Conservation (phyloP, 257 asterid species). For the Solanum corneliomulleri region DNA sequence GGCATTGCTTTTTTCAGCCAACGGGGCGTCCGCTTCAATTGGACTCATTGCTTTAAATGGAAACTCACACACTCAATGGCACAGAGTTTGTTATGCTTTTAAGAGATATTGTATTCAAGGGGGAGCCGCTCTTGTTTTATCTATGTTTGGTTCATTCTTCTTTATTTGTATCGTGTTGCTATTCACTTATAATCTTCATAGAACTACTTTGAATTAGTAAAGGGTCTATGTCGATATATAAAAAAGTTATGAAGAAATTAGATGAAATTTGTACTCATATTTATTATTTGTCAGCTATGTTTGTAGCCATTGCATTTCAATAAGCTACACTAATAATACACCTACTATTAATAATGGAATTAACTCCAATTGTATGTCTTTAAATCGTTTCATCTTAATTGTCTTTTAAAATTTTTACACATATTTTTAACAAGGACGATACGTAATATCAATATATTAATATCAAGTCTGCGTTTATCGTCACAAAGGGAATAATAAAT, state of each 20-base stretch:
- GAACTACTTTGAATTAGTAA: neutral
- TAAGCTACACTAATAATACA: neutral
- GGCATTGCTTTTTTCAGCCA: conserved; percentile 14
- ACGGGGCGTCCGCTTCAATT: conserved; percentile 7
- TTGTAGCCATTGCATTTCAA: neutral
- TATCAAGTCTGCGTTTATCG: neutral
- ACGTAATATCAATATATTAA: neutral
- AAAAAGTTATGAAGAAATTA: neutral
- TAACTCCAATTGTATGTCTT: neutral
- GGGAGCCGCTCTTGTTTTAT: conserved; percentile 4
- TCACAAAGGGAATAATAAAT: neutral
- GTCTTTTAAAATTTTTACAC: neutral
- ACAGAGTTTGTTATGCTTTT: conserved; percentile 12
- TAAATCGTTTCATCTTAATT: neutral
- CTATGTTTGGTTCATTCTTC: neutral
- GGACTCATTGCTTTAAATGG: conserved; percentile 18
- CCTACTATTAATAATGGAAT: neutral
- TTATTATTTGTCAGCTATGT: neutral
- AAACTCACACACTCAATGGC: conserved; percentile 11
- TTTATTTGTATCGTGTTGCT: conserved; percentile 1
- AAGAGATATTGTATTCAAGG: conserved; percentile 8
- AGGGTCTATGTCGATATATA: neutral
- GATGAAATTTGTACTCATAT: neutral
- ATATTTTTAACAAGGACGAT: too few species aligned
- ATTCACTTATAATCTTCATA: neutral